A percentile compares a stretch with the other conserved stretches of the same genome.
These are phyloP conservation scores for Aspergillus fumigatiaffinis DNA, from an alignment of 2,329 filamentous ascomycete species.

Conservation along the genomic window DNA sequence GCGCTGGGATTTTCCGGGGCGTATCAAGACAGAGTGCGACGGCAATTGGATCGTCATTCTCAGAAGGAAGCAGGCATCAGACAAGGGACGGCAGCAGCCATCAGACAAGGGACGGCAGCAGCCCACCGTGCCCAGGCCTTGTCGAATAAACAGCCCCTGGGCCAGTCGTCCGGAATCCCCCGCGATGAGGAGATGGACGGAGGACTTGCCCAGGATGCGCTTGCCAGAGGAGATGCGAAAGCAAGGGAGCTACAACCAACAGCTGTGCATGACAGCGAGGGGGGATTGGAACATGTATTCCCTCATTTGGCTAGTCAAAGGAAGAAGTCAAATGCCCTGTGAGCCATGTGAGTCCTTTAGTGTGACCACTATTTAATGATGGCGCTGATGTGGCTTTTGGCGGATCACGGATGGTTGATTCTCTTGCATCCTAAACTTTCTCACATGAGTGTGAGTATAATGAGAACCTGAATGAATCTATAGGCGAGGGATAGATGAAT, in stretches of 20 bases:
- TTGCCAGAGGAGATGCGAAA: background rate
- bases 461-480: background rate
- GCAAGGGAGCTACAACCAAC: background rate
- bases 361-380: background rate
- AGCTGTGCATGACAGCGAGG: constrained; percentile 6
- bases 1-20: constrained; percentile 48
- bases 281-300: constrained; percentile 33
- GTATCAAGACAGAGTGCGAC: constrained; percentile 40
- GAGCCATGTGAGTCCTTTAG: background rate
- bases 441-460: background rate
- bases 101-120: background rate
- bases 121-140: background rate
- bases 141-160: background rate
- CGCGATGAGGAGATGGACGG: constrained; percentile 1
- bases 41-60: constrained; percentile 23
- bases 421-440: background rate
- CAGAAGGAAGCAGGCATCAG: background rate
- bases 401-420: background rate
- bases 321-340: constrained; percentile 9
- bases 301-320: constrained; percentile 27
- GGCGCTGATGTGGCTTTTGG: background rate
- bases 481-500: background rate
- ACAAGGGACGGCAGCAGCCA: background rate
- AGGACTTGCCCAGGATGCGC: background rate
- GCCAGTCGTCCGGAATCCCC: background rate